Percentiles rank a stretch among this genome's conserved stretches.
These are phyloP conservation scores for Musa troglodytarum DNA, from an alignment of 176 grass and related monocot species.

Conservation along the genomic window DNA sequence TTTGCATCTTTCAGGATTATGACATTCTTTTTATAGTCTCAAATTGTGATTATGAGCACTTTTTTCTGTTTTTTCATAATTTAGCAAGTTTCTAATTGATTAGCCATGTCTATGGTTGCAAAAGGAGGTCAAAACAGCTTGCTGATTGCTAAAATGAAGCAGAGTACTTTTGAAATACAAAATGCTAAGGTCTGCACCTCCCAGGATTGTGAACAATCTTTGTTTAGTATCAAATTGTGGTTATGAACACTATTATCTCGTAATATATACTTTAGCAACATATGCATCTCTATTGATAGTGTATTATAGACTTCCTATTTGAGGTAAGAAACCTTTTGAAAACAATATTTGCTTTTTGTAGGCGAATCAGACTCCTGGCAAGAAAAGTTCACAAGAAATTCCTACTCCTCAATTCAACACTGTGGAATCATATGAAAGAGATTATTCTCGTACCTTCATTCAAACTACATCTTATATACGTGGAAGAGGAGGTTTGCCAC, in stretches of 20 bases:
- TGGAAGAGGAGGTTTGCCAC: constrained; percentile 84
- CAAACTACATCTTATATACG: constrained; percentile 88
- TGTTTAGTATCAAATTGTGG: not conserved
- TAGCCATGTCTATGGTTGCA: not conserved
- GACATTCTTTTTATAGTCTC: not conserved
- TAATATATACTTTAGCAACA: not conserved
- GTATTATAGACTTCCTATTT: not conserved
- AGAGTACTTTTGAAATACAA: not conserved
- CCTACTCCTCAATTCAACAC: constrained; percentile 77
- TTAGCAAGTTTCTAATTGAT: not conserved
- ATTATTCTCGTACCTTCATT: constrained; percentile 83
- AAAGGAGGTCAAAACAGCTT: not conserved
- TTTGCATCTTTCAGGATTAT: not conserved
- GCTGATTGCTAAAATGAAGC: not conserved
- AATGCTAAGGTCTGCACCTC: not conserved
- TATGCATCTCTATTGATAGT: not conserved
- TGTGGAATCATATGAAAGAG: constrained; percentile 94
- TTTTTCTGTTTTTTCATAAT: not conserved
- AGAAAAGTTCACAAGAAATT: constrained; percentile 88
- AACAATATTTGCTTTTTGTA: constrained; percentile 23
- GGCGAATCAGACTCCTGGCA: constrained; percentile 44
- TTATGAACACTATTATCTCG: not conserved
- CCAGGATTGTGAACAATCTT: not conserved
- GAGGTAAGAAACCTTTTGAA: not conserved
- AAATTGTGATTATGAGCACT: not conserved